Evolutionary conservation across 768 basidiomycete species (phyloP), one percentile per base, ranked within the genome.

Genomic region (Lactarius tabidus): DNA sequence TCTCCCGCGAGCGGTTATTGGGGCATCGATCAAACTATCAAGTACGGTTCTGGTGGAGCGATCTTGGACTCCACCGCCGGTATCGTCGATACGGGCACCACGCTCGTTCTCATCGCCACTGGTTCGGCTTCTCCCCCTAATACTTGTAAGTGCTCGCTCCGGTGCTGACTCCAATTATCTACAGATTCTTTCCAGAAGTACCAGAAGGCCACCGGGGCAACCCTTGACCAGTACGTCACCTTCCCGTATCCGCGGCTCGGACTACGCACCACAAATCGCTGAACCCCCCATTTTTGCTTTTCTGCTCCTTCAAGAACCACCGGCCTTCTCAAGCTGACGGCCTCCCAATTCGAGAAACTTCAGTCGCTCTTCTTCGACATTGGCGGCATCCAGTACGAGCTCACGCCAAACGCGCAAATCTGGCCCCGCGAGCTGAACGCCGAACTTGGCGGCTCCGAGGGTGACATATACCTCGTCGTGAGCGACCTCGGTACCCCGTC

Each of bases 361-460:
- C 67, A 85, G 73, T 82, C 78, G 71, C 64, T 87, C 33, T 79
- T 79, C 76, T 85, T 88, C 74, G 70, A 73, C 39, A 83, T 87
- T 57, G 82, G 55, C 52, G 65, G 84, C 81, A 75, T 74, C 18
- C 80, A 79, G 10, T 86, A 79, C 69, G 82, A 84, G 72, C 68
- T 89, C 62, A 85, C 83, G 3, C 72, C 84, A 18, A 85, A 88
- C 69, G 87, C 85, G 4, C 88, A 90, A 78, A 84, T 86, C 67
- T 89, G 87, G 85, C 87, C 87, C 0, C 82, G 85, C 55, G 70
- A 77, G 3, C 76, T 84, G 66, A 89, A 90, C 75, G 73, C 76
- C 18, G 74, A 75, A 38, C 79, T 90, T 17, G 86, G 86, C 62
- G 89, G 89, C 54, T 72, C 75, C 31, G 67, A 75, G 5, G 70